A percentile compares a stretch with the other conserved stretches of the same genome.
These are phyloP conservation scores for Pholiota microspora DNA, from an alignment of 768 basidiomycete genomes.

Conservation along the genomic window DNA sequence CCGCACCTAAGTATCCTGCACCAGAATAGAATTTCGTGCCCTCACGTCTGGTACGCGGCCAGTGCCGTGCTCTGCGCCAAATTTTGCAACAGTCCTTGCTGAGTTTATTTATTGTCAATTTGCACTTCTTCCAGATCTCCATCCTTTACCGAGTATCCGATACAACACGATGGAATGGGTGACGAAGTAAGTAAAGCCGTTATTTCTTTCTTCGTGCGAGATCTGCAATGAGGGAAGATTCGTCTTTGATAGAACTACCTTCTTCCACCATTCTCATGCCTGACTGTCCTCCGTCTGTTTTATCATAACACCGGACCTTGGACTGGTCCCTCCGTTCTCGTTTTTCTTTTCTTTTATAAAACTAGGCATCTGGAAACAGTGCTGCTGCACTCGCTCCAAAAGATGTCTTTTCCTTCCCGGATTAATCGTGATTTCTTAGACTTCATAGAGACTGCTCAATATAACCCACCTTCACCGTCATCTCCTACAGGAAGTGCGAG, in stretches of 20 bases:
- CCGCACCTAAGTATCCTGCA: slow-evolving; percentile 11
- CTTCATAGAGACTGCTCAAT: slow-evolving; percentile 22
- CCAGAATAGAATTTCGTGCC: slow-evolving; percentile 20
- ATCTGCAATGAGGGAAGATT: background rate
- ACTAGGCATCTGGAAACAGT: background rate
- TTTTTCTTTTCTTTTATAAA: slow-evolving; percentile 9
- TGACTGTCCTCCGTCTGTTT: slow-evolving; percentile 13
- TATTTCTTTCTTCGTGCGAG: slow-evolving; percentile 1
- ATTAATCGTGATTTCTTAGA: slow-evolving; percentile 16
- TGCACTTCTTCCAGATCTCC: slow-evolving; percentile 1
- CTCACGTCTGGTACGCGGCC: slow-evolving; percentile 21
- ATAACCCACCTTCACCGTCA: slow-evolving; percentile 14
- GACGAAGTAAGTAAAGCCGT: slow-evolving; percentile 1
- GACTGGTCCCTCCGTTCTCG: slow-evolving; percentile 9
- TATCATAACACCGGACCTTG: slow-evolving; percentile 19
- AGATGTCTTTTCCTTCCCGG: slow-evolving; percentile 9
- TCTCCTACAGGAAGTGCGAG: slow-evolving; percentile 9
- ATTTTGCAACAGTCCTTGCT: slow-evolving; percentile 15
- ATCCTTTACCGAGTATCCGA: slow-evolving; percentile 4
- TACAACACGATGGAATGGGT: slow-evolving; percentile 1
- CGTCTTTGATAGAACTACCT: background rate
- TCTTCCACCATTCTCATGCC: slow-evolving; percentile 16
- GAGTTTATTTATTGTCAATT: slow-evolving; percentile 1
- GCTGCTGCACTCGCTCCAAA: background rate
- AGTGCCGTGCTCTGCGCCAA: slow-evolving; percentile 24